Base-by-base conservation (phyloP, 805 yeast species). In the Starmera quercuum region DNA sequence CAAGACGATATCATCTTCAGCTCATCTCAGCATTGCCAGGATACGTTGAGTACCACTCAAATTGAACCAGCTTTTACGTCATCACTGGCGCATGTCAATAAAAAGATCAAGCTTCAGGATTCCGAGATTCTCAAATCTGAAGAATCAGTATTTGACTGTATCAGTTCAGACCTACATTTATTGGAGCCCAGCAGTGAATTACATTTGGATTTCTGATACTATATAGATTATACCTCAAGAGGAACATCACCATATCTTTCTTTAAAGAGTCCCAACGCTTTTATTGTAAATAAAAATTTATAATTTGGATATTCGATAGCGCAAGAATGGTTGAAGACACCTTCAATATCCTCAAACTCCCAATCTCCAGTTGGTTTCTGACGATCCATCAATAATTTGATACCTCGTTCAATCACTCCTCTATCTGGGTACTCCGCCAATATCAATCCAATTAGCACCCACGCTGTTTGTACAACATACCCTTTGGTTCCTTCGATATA, bases 281-380 rank as follows among this genome's bases (percentile, higher is more conserved):
- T 92, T 46, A 90, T 82, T 2, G 97, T 81, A 57, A 92, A 92
- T 37, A 86, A 63, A 49, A 80, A 90, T 59, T 82, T 78, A 59
- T 92, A 92, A 49, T 86, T 84, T 26, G 97, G 97, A 55, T 92
- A 92, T 57, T 92, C 97, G 51, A 92, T 92, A 2, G 92, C 95
- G 63, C 94, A 66, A 2, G 86, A 76, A 53, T 92, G 97, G 56
- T 92, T 92, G 68, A 92, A 92, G 0, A 92, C 97, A 29, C 99
- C 99, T 58, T 90, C 97, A 19, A 83, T 77, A 20, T 75, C 82
- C 48, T 90, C 95, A 48, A 73, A 78, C 36, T 68, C 63, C 86
- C 95, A 92, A 42, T 85, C 92, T 2, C 99, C 99, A 19, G 78
- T 73, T 1, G 63, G 47, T 24, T 67, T 53, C 53, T 92, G 98